Evolutionary conservation across 192 early-diverging fungal species (phyloP).

Genomic region (Dimargaris verticillata): DNA sequence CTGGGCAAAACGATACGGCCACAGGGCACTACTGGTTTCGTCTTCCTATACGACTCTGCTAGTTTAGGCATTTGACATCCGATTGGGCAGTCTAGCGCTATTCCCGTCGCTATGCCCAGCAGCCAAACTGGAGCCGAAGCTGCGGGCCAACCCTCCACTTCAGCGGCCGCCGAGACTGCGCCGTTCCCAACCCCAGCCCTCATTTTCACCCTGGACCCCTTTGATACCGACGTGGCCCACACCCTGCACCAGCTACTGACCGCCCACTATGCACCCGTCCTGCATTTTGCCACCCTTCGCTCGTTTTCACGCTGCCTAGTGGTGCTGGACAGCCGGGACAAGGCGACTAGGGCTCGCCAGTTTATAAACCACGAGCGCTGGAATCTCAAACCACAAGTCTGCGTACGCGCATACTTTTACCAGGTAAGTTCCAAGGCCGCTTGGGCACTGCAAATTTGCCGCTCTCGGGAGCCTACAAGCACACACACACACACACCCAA

Average conservation of each 20-base stretch:
- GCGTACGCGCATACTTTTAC: constrained; percentile 12
- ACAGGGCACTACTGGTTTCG: too few species aligned
- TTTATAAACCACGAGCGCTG: constrained; percentile 2
- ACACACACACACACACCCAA: constrained; percentile 11
- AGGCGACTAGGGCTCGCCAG: constrained; percentile 19
- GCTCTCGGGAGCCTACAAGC: constrained; percentile 15
- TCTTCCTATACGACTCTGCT: too few species aligned
- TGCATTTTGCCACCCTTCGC: constrained; percentile 24
- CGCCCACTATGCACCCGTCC: constrained; percentile 16
- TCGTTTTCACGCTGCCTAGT: constrained; percentile 30
- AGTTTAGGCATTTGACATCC: too few species aligned
- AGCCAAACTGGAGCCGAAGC: too few species aligned
- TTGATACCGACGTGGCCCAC: background rate
- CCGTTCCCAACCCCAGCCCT: constrained; percentile 6
- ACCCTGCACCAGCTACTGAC: background rate
- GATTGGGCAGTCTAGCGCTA: too few species aligned
- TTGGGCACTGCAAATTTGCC: constrained; percentile 18
- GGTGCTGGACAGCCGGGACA: constrained; percentile 17
- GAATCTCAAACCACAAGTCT: constrained; percentile 10
- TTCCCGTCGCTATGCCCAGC: too few species aligned
- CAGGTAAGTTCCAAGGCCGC: constrained; percentile 14
- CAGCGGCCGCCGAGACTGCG: background rate
- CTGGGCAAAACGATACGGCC: too few species aligned
- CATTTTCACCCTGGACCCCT: background rate
- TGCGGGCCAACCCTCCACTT: too few species aligned